These are phyloP conservation scores for Chaetomium fimeti DNA, from an alignment of 495 filamentous ascomycete species.

Conservation along the genomic window DNA sequence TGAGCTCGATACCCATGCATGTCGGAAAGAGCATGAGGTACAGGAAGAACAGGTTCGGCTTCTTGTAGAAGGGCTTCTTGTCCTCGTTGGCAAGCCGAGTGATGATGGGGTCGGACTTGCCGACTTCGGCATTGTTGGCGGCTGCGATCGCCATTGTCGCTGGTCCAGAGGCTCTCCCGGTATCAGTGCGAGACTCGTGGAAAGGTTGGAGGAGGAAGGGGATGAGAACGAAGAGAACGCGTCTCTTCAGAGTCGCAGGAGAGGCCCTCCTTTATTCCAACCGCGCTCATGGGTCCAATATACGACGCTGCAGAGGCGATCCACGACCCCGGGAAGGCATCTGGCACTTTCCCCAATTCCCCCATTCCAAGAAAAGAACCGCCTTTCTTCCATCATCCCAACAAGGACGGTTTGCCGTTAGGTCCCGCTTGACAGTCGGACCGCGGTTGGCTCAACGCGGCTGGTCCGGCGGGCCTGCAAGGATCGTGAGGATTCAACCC, in stretches of 20 bases:
- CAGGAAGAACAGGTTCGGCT: slow-evolving; percentile 58
- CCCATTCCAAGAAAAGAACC: no score
- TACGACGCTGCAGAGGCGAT: no score
- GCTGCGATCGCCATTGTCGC: slow-evolving; percentile 23
- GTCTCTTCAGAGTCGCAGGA: not conserved
- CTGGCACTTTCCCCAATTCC: no score
- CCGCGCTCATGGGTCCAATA: not conserved
- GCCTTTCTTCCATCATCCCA: no score
- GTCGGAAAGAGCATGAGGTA: slow-evolving; percentile 63
- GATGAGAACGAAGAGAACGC: not conserved
- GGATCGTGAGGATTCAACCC: not conserved
- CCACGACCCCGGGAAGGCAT: no score
- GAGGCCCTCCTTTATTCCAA: not conserved
- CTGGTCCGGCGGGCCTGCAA: no score
- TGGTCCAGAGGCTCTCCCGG: not conserved
- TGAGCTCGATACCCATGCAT: slow-evolving; percentile 70
- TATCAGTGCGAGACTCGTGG: not conserved
- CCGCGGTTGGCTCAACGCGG: no score
- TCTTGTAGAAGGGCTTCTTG: slow-evolving; percentile 57
- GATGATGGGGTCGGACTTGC: slow-evolving; percentile 46
- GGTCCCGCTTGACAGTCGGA: no score
- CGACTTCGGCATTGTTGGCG: slow-evolving; percentile 21
- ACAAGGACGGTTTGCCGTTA: no score
- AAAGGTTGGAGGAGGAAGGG: not conserved
- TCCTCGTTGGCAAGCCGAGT: slow-evolving; percentile 52